These are phyloP conservation scores for Ustilago loliicola DNA, from an alignment of 1,284 basidiomycete species.

Conservation along the genomic window DNA sequence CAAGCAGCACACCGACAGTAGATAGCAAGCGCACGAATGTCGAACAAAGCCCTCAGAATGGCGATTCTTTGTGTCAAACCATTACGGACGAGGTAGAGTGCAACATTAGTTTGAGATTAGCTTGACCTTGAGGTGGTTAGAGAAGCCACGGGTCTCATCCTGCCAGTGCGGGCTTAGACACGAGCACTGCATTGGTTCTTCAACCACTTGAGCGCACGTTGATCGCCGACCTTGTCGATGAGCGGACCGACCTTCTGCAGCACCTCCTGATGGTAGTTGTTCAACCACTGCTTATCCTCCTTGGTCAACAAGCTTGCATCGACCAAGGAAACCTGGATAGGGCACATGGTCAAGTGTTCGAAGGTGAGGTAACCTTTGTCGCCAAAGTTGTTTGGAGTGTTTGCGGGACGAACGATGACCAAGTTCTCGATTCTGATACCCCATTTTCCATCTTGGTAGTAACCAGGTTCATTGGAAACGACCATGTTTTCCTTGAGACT, in stretches of 20 bases:
- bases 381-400: conserved; percentile 86
- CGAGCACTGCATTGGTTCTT: conserved; percentile 74
- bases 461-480: conserved; percentile 80
- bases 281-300: conserved; percentile 84
- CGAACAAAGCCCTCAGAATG: too few relatives aligned
- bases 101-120: not conserved
- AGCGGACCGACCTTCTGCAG: conserved; percentile 82
- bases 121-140: not conserved
- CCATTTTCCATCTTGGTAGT: conserved; percentile 89
- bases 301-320: conserved; percentile 77
- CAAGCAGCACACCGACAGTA: too few relatives aligned
- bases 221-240: conserved; percentile 77
- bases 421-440: conserved; percentile 92
- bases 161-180: conserved; percentile 11
- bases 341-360: conserved; percentile 72
- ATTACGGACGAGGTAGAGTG: too few relatives aligned
- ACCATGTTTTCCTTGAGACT: conserved; percentile 68
- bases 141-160: not conserved
- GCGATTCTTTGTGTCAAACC: too few relatives aligned
- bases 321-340: conserved; percentile 88
- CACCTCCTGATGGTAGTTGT: conserved; percentile 85
- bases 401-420: conserved; percentile 58
- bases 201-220: conserved; percentile 83
- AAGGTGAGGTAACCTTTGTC: conserved; percentile 70
- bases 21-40: too few relatives aligned